Evolutionary conservation across 768 basidiomycete genomes (phyloP).

Genomic region (Leccinum broughii): DNA sequence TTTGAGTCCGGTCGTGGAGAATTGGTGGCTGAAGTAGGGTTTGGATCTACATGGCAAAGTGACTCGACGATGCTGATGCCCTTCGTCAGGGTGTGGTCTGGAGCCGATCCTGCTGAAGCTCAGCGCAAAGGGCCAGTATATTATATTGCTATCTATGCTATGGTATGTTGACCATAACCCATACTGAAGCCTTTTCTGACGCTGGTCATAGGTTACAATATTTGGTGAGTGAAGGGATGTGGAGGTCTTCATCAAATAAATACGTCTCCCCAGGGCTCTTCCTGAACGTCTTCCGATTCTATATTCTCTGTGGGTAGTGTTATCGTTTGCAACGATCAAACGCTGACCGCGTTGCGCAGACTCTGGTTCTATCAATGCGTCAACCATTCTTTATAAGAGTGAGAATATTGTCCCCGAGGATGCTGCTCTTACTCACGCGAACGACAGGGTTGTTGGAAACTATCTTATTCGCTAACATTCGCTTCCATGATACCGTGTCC

Average conservation of each 20-base stretch:
- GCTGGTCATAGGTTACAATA: constrained; percentile 37
- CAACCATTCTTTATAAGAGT: constrained; percentile 74
- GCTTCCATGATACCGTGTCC: constrained; percentile 92
- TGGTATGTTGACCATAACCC: constrained; percentile 36
- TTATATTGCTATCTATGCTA: constrained; percentile 63
- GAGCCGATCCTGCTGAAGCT: constrained; percentile 42
- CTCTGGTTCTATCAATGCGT: constrained; percentile 80
- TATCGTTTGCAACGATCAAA: background rate
- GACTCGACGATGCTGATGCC: constrained; percentile 28
- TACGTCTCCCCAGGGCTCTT: constrained; percentile 44
- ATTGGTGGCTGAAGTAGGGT: constrained; percentile 63
- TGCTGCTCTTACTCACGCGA: constrained; percentile 14
- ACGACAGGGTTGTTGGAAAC: constrained; percentile 60
- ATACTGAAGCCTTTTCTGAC: constrained; percentile 14
- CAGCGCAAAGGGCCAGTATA: constrained; percentile 43
- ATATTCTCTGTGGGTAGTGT: constrained; percentile 61
- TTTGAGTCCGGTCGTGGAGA: constrained; percentile 66
- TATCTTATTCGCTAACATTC: constrained; percentile 83
- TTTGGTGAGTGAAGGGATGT: constrained; percentile 30
- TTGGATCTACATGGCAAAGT: background rate
- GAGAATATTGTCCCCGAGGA: background rate
- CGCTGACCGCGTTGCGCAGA: constrained; percentile 38
- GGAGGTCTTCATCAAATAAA: background rate
- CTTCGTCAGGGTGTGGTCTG: constrained; percentile 54
- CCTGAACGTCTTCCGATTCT: constrained; percentile 62